phyloP scores from a whole-genome alignment of 257 asterid genomes.

The Primulina tabacum region DNA sequence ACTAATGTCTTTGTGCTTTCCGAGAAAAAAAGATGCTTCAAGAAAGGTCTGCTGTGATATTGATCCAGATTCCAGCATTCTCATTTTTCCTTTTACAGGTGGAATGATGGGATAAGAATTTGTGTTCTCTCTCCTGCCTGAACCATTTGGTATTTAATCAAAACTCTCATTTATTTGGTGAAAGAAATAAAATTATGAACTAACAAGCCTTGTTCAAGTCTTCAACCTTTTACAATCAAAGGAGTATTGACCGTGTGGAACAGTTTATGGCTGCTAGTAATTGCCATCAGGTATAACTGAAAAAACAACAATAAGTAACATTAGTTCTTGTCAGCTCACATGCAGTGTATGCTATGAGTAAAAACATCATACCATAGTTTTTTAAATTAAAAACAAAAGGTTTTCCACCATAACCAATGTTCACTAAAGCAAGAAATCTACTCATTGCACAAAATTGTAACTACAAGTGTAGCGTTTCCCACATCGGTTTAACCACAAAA shows the following conservation, averaged over 20 bases:
- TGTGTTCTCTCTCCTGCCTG: conserved; percentile 32
- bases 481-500: not conserved
- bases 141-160: conserved; percentile 3
- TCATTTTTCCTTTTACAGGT: conserved; percentile 21
- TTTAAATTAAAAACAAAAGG: not conserved
- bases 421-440: not conserved
- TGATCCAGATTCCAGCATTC: conserved; percentile 25
- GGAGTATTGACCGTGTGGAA: conserved; percentile 26
- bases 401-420: not conserved
- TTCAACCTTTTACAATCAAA: conserved; percentile 28
- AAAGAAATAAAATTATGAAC: conserved; percentile 7
- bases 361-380: not conserved
- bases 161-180: not conserved
- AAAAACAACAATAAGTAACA: conserved; percentile 23
- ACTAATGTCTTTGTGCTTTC: conserved; percentile 15
- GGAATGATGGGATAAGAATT: conserved; percentile 22
- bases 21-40: conserved; percentile 19
- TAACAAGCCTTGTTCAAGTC: not conserved
- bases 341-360: conserved; percentile 5
- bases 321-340: not conserved
- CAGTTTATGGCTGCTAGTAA: conserved; percentile 36
- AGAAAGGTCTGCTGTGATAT: conserved; percentile 2
- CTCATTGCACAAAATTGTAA: not conserved
- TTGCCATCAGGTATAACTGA: conserved; percentile 38
- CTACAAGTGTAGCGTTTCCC: not conserved